Base-by-base conservation (phyloP, 192 early-diverging fungal species). In the Backusella liffmaniae region DNA sequence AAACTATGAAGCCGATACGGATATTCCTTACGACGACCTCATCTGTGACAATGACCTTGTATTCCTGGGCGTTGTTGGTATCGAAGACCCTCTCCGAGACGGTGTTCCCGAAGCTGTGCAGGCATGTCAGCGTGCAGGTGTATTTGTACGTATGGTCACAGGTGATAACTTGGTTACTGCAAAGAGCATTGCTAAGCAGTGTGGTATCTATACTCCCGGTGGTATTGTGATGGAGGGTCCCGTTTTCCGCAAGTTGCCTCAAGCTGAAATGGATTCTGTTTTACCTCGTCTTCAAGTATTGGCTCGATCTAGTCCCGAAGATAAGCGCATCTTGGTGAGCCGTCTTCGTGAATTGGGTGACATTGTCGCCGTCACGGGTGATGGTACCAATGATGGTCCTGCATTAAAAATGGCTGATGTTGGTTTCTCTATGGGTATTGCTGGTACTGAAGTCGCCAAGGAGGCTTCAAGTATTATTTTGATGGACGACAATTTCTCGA, bases 401-500 rank as follows among this genome's bases (percentile, higher is more conserved):
- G 98, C 98, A n/a, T 84, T 99, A 67, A 95, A 95, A 81, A 86
- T 89, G 53, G 94, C 98, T 67, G 96, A 98, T 79, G 96, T 99
- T 46, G 98, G 98, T 10, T 99, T 99, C 83, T 90, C 91, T 44
- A 99, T 99, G 98, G 98, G 98, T 23, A 99, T 99, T 84, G 93
- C 98, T 6, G 98, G 98, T 39, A 99, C 97, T 9, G 96, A 98
- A 80, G 97, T 99, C 18, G 98, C 98, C 68, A 99, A 99, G 85
- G 98, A 99, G 82, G 98, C 98, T 2, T 97, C 95, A 13, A 90
- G 92, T 30, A 98, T 99, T 79, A 93, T 98, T 66, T 83, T 98
- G 66, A 92, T 99, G 88, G 97, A 99, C 77, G 98, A 99, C 84
- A 98, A 99, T 84, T 99, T 99, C 84, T 92, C 93, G 3, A 96